Percentiles rank a stretch among this genome's conserved stretches.
Evolutionary conservation across 345 rosid genomes (phyloP).

Genomic region (Bruguiera gymnorhiza): DNA sequence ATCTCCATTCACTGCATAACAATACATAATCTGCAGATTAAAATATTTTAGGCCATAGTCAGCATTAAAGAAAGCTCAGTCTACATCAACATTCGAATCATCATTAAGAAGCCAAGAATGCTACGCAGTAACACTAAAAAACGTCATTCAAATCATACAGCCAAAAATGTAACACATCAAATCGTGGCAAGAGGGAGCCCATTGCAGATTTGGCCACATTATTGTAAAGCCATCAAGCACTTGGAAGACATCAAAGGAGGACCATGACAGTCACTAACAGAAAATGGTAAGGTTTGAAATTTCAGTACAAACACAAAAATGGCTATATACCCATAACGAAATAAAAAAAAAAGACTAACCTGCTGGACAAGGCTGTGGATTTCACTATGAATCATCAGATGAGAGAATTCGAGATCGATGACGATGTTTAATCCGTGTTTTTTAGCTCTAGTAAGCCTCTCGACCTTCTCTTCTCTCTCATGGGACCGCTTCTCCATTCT

Average conservation of each 20-base stretch:
- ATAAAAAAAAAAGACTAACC: constrained; percentile 24
- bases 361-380: constrained; percentile 94
- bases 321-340: no score
- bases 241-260: no score
- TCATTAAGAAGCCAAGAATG: no score
- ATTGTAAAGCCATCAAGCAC: no score
- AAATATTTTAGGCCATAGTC: constrained; percentile 11
- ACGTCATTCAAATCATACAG: no score
- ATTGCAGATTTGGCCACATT: no score
- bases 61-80: neutral
- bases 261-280: neutral
- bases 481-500: constrained; percentile 70
- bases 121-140: no score
- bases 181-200: no score
- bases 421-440: constrained; percentile 63
- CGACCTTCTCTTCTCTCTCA: constrained; percentile 60
- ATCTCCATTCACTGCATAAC: constrained; percentile 82
- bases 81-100: neutral
- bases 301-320: neutral
- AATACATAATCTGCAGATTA: constrained; percentile 72
- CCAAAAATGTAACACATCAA: no score
- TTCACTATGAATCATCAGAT: constrained; percentile 72
- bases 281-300: neutral
- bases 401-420: constrained; percentile 72
- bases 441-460: constrained; percentile 57